Conservation (phyloP, 805 yeast genomes). For the Myxozyma mucilagina region DNA sequence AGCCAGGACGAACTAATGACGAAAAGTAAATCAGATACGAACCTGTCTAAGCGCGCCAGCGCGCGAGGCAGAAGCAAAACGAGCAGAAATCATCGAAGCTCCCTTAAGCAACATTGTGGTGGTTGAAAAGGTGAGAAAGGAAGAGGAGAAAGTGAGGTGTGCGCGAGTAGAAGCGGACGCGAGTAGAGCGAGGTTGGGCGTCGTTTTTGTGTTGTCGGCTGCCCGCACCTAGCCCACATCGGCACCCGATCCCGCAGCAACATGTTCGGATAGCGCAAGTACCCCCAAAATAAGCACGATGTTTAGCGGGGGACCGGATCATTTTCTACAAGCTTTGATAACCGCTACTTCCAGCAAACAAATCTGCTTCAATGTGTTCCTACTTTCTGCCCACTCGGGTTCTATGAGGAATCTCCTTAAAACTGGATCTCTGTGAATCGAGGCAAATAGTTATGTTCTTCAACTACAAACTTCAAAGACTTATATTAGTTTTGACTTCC, state of each 20-base stretch:
- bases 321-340: too few relatives aligned
- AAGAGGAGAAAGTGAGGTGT: not conserved
- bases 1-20: not conserved
- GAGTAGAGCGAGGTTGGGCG: not conserved
- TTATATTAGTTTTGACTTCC: too few relatives aligned
- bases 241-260: not conserved
- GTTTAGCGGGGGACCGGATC: too few relatives aligned
- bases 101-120: constrained; percentile 15
- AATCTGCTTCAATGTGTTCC: too few relatives aligned
- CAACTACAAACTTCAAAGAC: too few relatives aligned
- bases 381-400: too few relatives aligned
- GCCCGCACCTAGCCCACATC: not conserved
- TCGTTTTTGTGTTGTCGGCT: constrained; percentile 4
- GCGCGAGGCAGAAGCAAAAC: constrained; percentile 27
- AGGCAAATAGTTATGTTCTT: too few relatives aligned
- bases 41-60: constrained; percentile 33
- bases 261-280: not conserved
- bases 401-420: too few relatives aligned
- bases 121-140: not conserved
- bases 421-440: too few relatives aligned
- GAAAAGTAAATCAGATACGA: not conserved
- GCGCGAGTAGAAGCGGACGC: not conserved
- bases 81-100: constrained; percentile 10
- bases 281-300: not conserved
- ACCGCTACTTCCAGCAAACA: too few relatives aligned